phyloP scores from a whole-genome alignment of 179 eudicot species.

The Amaranthus tricolor region DNA sequence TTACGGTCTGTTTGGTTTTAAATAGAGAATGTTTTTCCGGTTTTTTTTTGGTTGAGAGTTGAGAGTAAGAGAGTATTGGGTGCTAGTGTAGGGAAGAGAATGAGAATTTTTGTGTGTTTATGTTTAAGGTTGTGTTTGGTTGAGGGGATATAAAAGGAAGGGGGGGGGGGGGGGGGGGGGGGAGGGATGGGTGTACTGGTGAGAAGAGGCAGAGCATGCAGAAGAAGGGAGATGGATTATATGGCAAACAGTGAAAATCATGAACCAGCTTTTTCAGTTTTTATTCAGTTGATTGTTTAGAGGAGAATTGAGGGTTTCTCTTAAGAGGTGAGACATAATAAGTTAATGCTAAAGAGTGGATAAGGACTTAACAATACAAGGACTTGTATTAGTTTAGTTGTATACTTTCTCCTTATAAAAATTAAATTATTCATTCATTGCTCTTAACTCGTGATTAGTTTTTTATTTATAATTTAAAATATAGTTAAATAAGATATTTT shows the following conservation, averaged over 20 bases:
- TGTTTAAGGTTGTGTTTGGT: background rate
- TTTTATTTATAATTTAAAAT: too few species aligned
- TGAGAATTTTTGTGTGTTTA: too few species aligned
- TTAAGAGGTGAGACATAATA: background rate
- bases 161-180: background rate
- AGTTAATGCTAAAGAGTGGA: background rate
- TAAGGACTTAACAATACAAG: background rate
- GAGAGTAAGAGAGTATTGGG: background rate
- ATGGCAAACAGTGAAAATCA: conserved; percentile 12
- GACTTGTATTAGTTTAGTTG: background rate
- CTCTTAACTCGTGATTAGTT: too few species aligned
- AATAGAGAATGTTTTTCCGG: background rate
- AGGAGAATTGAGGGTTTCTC: background rate
- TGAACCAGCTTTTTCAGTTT: conserved; percentile 20
- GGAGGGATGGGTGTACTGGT: background rate
- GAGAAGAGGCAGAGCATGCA: conserved; percentile 21
- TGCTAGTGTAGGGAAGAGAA: background rate
- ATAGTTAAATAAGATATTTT: too few species aligned
- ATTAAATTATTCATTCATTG: too few species aligned
- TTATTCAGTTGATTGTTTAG: background rate
- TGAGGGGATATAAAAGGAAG: background rate
- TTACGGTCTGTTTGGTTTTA: background rate
- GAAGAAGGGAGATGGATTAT: conserved; percentile 11
- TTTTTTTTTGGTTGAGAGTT: background rate
- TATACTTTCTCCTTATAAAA: background rate